A percentile compares a stretch with the other conserved stretches of the same genome.
phyloP scores from a whole-genome alignment of 1,139 yeast genomes.

The Blastobotrys ciferrii region DNA sequence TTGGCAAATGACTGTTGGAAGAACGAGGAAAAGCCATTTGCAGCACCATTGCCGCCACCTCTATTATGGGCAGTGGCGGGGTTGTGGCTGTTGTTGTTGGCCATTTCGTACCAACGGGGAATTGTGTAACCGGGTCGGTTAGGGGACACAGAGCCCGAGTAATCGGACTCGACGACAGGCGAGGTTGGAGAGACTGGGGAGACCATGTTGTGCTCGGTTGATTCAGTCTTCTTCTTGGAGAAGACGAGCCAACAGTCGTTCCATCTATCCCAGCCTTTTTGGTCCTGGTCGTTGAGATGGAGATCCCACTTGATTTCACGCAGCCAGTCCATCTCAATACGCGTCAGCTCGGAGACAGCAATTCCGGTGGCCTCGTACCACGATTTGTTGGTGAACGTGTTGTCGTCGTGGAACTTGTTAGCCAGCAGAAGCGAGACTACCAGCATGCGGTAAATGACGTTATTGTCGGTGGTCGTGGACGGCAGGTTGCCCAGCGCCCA shows the following conservation, averaged over 20 bases:
- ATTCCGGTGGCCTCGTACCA: constrained; percentile 96
- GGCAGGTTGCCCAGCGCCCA: constrained; percentile 37
- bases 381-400: constrained; percentile 89
- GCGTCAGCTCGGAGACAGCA: constrained; percentile 56
- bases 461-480: constrained; percentile 30
- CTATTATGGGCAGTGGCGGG: not conserved
- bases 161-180: constrained; percentile 2
- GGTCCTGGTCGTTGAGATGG: constrained; percentile 32
- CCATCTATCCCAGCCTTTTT: constrained; percentile 41
- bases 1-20: constrained; percentile 25
- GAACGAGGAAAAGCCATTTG: constrained; percentile 13
- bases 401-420: constrained; percentile 93
- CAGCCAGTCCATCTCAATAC: constrained; percentile 75
- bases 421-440: constrained; percentile 77
- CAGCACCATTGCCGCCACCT: not conserved
- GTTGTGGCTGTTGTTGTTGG: constrained; percentile 13
- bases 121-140: constrained; percentile 22
- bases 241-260: constrained; percentile 37
- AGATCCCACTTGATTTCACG: constrained; percentile 36
- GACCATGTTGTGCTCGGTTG: not conserved
- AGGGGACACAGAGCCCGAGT: constrained; percentile 7
- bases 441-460: constrained; percentile 55
- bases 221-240: constrained; percentile 5
- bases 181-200: constrained; percentile 8
- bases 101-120: constrained; percentile 29